Conservation (phyloP, 306 rosid genomes). For the Lathyrus sativus region DNA sequence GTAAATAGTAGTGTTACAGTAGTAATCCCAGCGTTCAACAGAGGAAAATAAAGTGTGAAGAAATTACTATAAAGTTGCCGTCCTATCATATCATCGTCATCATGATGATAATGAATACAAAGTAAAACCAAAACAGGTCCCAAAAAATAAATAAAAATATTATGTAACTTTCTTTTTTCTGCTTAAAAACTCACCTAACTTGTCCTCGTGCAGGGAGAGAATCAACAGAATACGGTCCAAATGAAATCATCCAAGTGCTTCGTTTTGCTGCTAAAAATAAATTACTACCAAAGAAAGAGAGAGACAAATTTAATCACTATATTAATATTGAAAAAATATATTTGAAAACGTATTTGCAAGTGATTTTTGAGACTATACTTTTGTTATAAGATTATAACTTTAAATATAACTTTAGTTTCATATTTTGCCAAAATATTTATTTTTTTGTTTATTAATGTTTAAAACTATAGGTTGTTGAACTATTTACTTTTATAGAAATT, state of each 20-base stretch:
- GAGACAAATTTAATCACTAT: too few relatives aligned
- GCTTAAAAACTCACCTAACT: constrained; percentile 2
- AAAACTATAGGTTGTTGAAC: too few relatives aligned
- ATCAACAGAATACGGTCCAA: constrained; percentile 25
- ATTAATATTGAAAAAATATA: too few relatives aligned
- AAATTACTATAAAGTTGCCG: constrained; percentile 30
- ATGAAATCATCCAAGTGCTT: constrained; percentile 9
- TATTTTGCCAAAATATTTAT: too few relatives aligned
- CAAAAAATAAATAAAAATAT: background rate
- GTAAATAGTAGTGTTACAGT: constrained; percentile 14
- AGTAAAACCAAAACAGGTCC: constrained; percentile 25
- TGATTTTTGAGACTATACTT: too few relatives aligned
- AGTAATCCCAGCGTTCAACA: background rate
- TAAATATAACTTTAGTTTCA: too few relatives aligned
- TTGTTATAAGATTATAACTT: too few relatives aligned
- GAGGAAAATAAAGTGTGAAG: constrained; percentile 31
- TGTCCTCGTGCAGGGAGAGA: constrained; percentile 37
- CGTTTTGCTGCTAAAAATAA: background rate
- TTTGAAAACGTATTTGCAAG: too few relatives aligned
- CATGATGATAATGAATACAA: constrained; percentile 9
- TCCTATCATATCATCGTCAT: constrained; percentile 37
- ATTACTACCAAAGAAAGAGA: background rate
- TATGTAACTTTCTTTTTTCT: constrained; percentile 10
- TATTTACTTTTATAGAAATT: too few relatives aligned
- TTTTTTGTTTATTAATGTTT: too few relatives aligned